Conservation (phyloP, 139 green algal species). For the Coelastrella sp. region DNA sequence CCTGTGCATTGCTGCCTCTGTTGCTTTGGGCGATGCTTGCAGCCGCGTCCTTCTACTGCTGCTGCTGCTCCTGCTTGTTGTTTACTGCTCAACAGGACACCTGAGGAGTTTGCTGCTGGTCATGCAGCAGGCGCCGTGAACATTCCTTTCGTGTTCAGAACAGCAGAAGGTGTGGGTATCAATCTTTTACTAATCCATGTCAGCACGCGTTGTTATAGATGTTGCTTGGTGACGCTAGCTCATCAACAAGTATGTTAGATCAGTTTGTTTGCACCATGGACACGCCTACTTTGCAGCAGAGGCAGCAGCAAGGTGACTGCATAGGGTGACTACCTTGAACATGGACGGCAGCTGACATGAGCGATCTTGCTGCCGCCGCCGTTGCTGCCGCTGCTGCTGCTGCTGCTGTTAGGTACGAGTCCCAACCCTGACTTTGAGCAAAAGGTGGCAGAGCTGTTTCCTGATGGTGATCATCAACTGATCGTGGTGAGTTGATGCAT, state of each 20-base stretch:
- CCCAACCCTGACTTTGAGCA: neutral
- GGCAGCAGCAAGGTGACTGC: no score
- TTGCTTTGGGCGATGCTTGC: no score
- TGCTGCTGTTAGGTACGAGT: neutral
- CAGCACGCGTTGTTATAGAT: no score
- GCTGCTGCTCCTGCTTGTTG: neutral
- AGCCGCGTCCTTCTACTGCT: neutral
- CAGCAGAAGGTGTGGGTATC: neutral
- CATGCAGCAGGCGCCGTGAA: slow-evolving; percentile 8
- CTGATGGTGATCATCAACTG: neutral
- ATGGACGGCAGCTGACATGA: no score
- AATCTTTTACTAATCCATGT: neutral
- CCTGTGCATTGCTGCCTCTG: no score
- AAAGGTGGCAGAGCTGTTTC: neutral
- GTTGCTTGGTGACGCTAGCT: no score
- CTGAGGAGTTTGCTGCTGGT: slow-evolving; percentile 40
- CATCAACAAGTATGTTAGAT: no score
- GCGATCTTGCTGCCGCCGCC: no score
- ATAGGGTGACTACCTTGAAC: no score
- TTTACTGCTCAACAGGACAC: slow-evolving; percentile 8
- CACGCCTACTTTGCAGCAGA: no score
- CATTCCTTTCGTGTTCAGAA: slow-evolving; percentile 26
- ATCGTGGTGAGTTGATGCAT: neutral
- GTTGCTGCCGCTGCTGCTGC: neutral
- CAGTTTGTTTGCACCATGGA: no score